phyloP scores from a whole-genome alignment of 352 stramenopile genomes.

The Globisporangium mamillatum region DNA sequence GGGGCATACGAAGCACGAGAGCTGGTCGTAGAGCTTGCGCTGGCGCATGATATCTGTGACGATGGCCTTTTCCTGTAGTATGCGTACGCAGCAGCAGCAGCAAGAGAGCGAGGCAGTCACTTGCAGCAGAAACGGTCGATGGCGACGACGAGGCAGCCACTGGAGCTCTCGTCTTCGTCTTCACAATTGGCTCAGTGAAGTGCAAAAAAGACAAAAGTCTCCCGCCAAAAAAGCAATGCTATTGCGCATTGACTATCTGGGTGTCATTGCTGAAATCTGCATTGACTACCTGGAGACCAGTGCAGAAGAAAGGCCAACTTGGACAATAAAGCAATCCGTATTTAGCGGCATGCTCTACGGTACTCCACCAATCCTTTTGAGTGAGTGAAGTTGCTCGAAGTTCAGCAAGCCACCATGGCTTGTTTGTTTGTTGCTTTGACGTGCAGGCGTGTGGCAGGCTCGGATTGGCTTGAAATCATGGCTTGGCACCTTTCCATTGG shows the following conservation, averaged over 20 bases:
- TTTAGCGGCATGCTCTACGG: not conserved
- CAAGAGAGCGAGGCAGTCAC: not conserved
- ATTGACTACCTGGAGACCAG: not conserved
- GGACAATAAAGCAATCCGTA: not conserved
- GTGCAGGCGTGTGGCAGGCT: slow-evolving; percentile 28
- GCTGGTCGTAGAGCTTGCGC: slow-evolving; percentile 38
- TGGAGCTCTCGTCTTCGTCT: not conserved
- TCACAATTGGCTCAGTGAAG: not conserved
- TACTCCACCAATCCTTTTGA: not conserved
- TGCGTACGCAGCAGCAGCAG: not conserved
- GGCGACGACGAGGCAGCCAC: not conserved
- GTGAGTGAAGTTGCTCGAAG: not conserved
- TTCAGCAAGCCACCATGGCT: not conserved
- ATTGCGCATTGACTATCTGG: not conserved
- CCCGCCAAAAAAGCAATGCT: not conserved
- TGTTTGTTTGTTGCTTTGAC: not conserved
- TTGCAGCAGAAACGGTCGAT: not conserved
- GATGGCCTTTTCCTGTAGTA: not conserved
- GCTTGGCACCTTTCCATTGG: not conserved
- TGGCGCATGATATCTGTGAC: slow-evolving; percentile 30
- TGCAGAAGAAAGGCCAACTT: not conserved
- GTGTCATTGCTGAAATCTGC: not conserved
- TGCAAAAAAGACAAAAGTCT: not conserved
- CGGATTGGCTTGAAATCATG: slow-evolving; percentile 24
- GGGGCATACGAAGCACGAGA: slow-evolving; percentile 56